Conservation (phyloP, 129 eudicot species). For the Pseudognaphalium luteoalbum region DNA sequence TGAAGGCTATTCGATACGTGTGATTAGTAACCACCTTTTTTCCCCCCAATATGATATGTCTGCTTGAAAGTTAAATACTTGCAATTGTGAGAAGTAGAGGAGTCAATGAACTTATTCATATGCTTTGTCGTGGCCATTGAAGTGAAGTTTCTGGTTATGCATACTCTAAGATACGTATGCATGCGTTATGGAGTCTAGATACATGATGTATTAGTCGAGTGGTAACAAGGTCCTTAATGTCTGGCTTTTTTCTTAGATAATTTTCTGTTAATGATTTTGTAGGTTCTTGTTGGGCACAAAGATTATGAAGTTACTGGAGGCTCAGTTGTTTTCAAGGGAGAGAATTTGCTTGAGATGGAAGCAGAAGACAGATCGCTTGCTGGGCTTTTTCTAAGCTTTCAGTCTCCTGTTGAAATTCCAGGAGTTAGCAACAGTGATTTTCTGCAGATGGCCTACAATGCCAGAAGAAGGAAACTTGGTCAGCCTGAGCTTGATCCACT, state of each 20-base stretch:
- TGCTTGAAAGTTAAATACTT: background rate
- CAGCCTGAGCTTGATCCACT: slow-evolving; percentile 82
- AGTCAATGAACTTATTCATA: background rate
- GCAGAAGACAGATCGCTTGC: slow-evolving; percentile 96
- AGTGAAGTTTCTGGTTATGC: background rate
- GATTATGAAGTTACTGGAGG: slow-evolving; percentile 97
- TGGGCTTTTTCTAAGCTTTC: slow-evolving; percentile 94
- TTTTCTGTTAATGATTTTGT: slow-evolving; percentile 12
- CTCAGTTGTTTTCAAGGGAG: slow-evolving; percentile 70
- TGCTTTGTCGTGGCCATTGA: background rate
- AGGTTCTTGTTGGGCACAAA: slow-evolving; percentile 98
- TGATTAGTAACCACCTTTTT: background rate
- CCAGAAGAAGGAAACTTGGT: slow-evolving; percentile 82
- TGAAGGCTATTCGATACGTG: background rate
- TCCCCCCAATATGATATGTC: background rate
- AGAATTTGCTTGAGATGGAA: slow-evolving; percentile 91
- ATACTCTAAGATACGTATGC: background rate
- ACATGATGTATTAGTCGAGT: background rate
- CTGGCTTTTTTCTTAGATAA: background rate
- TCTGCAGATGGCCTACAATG: slow-evolving; percentile 94
- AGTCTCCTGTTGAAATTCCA: slow-evolving; percentile 95
- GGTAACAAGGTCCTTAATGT: background rate
- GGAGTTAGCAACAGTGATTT: slow-evolving; percentile 96
- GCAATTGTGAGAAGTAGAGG: background rate
- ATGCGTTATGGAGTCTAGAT: background rate